phyloP scores from a whole-genome alignment of 2,329 filamentous ascomycete genomes.

The Fusarium pseudocircinatum region DNA sequence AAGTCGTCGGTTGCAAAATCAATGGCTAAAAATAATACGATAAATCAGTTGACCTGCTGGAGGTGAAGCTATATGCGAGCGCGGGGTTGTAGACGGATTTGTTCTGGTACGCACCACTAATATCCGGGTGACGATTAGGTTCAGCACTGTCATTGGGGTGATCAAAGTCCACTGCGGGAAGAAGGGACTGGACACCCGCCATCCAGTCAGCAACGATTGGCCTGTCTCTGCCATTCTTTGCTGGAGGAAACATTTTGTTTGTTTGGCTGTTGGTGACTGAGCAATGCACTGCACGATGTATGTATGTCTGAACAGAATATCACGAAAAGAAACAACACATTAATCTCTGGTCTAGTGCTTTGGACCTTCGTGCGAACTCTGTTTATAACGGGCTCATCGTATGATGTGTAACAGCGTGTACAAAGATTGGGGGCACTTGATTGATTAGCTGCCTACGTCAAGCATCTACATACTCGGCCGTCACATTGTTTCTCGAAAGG shows the following conservation, averaged over 20 bases:
- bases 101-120: background rate
- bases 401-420: background rate
- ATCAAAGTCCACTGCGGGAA: background rate
- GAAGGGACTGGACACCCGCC: conserved; percentile 1
- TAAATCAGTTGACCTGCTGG: background rate
- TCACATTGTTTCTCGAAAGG: background rate
- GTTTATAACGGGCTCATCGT: background rate
- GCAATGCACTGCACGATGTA: background rate
- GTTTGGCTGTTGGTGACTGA: background rate
- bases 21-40: background rate
- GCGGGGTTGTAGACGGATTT: background rate
- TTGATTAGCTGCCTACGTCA: background rate
- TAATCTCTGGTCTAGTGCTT: background rate
- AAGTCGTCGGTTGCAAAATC: background rate
- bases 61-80: background rate
- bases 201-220: background rate
- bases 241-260: background rate
- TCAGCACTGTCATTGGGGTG: background rate
- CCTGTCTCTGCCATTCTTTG: background rate
- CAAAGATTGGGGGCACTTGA: background rate
- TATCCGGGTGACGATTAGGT: background rate
- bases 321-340: background rate
- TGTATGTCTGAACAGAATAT: background rate
- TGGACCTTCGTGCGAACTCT: background rate
- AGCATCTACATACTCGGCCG: background rate